These are phyloP conservation scores for Chaetomiaceae sp. DNA, from an alignment of 2,329 filamentous ascomycete species.

Conservation along the genomic window DNA sequence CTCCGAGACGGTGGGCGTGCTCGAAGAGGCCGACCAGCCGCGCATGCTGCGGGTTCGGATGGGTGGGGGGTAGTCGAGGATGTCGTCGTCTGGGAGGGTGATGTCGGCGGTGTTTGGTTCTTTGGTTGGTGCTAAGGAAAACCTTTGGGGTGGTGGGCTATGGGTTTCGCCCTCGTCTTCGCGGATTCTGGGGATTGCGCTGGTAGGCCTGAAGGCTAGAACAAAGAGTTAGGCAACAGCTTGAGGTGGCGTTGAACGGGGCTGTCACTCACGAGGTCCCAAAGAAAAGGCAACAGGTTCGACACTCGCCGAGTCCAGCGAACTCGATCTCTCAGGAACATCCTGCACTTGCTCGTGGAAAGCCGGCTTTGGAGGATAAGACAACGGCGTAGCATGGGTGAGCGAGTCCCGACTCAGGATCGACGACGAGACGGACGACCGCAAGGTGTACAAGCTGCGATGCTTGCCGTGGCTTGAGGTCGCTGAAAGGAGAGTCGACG, in stretches of 20 bases:
- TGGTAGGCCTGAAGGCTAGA: background rate
- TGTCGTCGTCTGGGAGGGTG: conserved; percentile 27
- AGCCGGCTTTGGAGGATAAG: conserved; percentile 12
- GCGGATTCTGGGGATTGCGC: background rate
- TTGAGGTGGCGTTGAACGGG: too few relatives aligned
- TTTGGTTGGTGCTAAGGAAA: background rate
- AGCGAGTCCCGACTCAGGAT: conserved; percentile 16
- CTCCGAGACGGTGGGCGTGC: conserved; percentile 38
- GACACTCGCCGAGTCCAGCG: too few relatives aligned
- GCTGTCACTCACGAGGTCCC: too few relatives aligned
- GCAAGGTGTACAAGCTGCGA: conserved; percentile 21
- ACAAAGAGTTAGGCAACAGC: too few relatives aligned
- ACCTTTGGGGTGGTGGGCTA: background rate
- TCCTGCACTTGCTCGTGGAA: background rate
- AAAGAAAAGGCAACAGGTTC: too few relatives aligned
- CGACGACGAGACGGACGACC: conserved; percentile 21
- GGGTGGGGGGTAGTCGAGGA: conserved; percentile 35
- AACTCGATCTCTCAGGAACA: background rate
- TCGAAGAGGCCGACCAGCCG: conserved; percentile 40
- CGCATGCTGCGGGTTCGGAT: conserved; percentile 35
- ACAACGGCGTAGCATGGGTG: conserved; percentile 12
- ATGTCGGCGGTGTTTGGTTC: background rate
- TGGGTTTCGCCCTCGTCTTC: background rate
- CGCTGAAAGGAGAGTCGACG: conserved; percentile 13
- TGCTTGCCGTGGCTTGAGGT: conserved; percentile 12